Evolutionary conservation across 2,329 filamentous ascomycete species (phyloP).

Genomic region (Neopestalotiopsis sp.): DNA sequence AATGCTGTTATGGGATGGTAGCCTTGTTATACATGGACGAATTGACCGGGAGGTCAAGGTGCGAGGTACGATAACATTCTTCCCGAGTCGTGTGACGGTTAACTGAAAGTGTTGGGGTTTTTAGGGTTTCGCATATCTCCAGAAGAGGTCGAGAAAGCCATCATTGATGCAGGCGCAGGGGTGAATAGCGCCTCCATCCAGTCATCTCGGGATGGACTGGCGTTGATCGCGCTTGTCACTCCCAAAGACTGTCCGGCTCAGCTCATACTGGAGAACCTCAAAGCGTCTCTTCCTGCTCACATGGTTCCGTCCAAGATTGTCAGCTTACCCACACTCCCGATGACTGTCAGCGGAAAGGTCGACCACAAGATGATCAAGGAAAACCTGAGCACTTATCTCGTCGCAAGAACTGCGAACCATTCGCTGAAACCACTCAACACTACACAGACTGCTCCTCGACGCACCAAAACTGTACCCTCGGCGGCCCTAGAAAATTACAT

Average conservation of each 20-base stretch:
- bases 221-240: not conserved
- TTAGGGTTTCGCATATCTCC: not conserved
- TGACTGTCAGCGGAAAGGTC: not conserved
- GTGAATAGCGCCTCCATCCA: not conserved
- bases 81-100: not conserved
- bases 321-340: not conserved
- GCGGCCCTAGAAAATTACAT: not conserved
- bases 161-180: not conserved
- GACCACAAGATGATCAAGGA: not conserved
- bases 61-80: not conserved
- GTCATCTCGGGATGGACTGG: not conserved
- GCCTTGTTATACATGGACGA: not conserved
- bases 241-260: not conserved
- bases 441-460: not conserved
- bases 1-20: not conserved
- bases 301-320: not conserved
- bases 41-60: slow-evolving; percentile 2
- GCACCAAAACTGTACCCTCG: not conserved
- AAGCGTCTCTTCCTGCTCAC: not conserved
- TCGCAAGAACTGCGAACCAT: not conserved
- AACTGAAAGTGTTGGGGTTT: not conserved
- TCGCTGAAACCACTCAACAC: not conserved
- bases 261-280: not conserved
- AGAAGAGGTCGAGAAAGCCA: not conserved
- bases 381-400: not conserved